Conservation (phyloP, 495 filamentous ascomycete species). For the Hypoxylon lenormandii region DNA sequence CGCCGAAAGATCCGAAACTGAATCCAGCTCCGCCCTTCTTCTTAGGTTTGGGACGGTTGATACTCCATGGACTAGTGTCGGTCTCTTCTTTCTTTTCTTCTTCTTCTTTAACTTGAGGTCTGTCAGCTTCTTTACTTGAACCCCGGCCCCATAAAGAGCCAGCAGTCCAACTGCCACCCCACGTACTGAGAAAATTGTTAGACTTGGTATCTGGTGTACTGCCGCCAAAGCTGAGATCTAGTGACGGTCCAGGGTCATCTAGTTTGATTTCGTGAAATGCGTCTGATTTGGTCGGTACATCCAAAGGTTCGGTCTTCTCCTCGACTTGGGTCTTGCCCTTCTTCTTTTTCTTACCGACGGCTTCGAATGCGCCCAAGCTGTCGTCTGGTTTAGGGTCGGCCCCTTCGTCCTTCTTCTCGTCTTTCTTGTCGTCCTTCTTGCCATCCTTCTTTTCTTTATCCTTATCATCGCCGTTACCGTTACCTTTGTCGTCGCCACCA, state of each 20-base stretch:
- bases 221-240: constrained; percentile 53
- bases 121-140: constrained; percentile 37
- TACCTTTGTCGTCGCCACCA: constrained; percentile 48
- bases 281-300: constrained; percentile 46
- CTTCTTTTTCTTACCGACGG: constrained; percentile 60
- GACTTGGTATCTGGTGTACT: constrained; percentile 49
- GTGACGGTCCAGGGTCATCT: constrained; percentile 56
- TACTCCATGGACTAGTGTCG: constrained; percentile 57
- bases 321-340: constrained; percentile 54
- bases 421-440: constrained; percentile 51
- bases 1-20: constrained; percentile 56
- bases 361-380: constrained; percentile 48
- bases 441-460: constrained; percentile 47
- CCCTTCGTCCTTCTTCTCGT: constrained; percentile 37
- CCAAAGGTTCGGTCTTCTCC: constrained; percentile 36
- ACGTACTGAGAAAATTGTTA: constrained; percentile 53
- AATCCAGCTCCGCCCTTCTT: constrained; percentile 56
- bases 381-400: constrained; percentile 43
- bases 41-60: constrained; percentile 56
- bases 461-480: constrained; percentile 38
- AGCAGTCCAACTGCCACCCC: constrained; percentile 56
- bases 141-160: constrained; percentile 53
- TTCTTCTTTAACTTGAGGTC: constrained; percentile 41
- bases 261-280: constrained; percentile 65
- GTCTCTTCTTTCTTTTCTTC: constrained; percentile 38